Evolutionary conservation across 306 rosid species (phyloP).

Genomic region (Fragaria ananassa): DNA sequence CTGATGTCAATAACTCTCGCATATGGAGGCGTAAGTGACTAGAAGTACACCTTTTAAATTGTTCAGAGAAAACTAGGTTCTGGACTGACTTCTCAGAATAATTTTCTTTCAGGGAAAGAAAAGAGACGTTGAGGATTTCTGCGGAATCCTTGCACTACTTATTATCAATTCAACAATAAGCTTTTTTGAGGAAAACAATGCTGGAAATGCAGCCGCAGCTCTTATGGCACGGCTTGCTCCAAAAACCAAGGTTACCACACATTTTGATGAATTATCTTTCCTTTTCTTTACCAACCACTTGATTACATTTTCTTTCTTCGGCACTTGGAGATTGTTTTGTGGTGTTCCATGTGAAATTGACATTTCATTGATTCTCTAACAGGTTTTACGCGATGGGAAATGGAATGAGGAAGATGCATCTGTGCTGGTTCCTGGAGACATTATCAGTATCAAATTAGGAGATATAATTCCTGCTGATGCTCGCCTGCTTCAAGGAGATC

Average conservation of each 20-base stretch:
- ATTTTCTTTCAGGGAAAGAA: constrained; percentile 17
- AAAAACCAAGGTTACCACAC: constrained; percentile 20
- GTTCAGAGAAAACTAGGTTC: background rate
- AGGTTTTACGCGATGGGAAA: constrained; percentile 24
- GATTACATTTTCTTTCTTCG: background rate
- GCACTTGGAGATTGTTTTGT: background rate
- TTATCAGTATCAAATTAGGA: constrained; percentile 25
- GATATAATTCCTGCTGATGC: constrained; percentile 30
- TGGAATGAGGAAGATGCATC: constrained; percentile 31
- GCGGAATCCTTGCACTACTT: constrained; percentile 18
- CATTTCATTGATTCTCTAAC: background rate
- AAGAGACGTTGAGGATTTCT: constrained; percentile 18
- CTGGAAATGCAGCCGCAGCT: constrained; percentile 30
- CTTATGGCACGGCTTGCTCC: constrained; percentile 34
- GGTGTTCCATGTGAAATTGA: background rate
- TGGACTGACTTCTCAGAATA: background rate
- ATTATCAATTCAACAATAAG: constrained; percentile 28
- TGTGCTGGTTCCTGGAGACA: constrained; percentile 30
- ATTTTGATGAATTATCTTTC: background rate
- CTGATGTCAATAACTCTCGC: constrained; percentile 21
- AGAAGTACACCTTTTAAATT: no score
- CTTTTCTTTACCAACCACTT: background rate
- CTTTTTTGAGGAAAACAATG: constrained; percentile 28
- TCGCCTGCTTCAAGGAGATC: constrained; percentile 29
- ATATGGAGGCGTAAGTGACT: constrained; percentile 18